Base-by-base conservation (phyloP, 257 asterid genomes). In the Salvia splendens region DNA sequence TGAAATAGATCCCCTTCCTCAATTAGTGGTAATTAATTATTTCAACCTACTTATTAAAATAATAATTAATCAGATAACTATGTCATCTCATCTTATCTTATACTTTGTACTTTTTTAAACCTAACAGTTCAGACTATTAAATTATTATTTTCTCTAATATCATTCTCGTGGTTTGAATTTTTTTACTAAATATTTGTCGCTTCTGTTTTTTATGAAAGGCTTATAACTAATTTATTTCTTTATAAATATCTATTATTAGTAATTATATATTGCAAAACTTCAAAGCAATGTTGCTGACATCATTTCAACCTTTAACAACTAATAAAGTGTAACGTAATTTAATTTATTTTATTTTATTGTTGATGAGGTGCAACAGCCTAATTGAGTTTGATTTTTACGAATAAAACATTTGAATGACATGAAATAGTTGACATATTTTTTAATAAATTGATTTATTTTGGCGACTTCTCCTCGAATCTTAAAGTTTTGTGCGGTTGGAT, bases 371-470 rank as follows among this genome's bases (percentile, higher is more conserved):
- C 30, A 52, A 51, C 57, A 43, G 16, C 69, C 12, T 8, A 32
- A 9, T 67, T 42, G 12, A 41, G 20, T 10, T 56, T 41, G 11
- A 60, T 36, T 24, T 51, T 5, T 61, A 28, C 41, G 30, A 40
- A 30, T 41, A 51, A 15, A 71, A 62, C 63, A 51, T n/a, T 30
- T 15, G 53, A 58, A 40, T 72, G 72, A 72, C 77, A 56, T 58
- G 17, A 57, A 57, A 58, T 17, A 14, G 72, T 57, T 65, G 77
- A 73, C 67, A 57, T 49, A 11, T 5, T 52, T 15, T 15, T 20
- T 20, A 20, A 24, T 2, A 33, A 49, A 57, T 55, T 11, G 36
- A 36, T 57, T 56, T 46, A 14, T 11, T 24, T 28, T 49, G 73
- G 73, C 77, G 77, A 65, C 68, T 73, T 59, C 8, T n/a, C 17